Percentiles rank a stretch among this genome's conserved stretches.
Conservation (phyloP, 495 filamentous ascomycete genomes). For the Penicillium odoratum region DNA sequence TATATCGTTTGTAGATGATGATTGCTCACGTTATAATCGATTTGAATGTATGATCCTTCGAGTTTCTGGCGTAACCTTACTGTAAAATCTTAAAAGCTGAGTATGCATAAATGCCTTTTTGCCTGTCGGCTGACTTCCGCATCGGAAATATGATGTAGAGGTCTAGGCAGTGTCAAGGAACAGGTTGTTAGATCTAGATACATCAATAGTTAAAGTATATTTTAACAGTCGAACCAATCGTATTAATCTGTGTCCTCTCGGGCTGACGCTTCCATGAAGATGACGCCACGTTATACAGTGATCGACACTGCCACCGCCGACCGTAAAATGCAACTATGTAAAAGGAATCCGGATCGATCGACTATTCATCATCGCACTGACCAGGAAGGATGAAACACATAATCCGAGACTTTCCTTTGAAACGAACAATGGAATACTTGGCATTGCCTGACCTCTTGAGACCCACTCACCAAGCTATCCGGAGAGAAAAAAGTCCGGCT, state of each 20-base stretch:
- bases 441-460: neutral
- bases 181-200: neutral
- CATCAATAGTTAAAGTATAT: neutral
- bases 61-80: neutral
- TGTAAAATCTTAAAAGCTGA: neutral
- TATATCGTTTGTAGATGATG: neutral
- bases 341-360: neutral
- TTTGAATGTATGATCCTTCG: neutral
- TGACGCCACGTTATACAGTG: neutral
- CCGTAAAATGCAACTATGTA: neutral
- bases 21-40: neutral
- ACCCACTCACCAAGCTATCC: neutral
- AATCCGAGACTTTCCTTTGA: neutral
- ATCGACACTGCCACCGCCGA: neutral
- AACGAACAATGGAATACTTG: neutral
- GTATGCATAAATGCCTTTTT: neutral
- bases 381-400: neutral
- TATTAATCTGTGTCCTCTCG: neutral
- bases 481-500: neutral
- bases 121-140: neutral
- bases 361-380: neutral
- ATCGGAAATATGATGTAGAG: neutral
- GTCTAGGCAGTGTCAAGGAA: neutral
- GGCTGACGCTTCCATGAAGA: neutral
- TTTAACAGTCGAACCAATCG: neutral